These are phyloP conservation scores for Chrysoporthe deuterocubensis DNA, from an alignment of 2,329 filamentous ascomycete genomes.

Conservation along the genomic window DNA sequence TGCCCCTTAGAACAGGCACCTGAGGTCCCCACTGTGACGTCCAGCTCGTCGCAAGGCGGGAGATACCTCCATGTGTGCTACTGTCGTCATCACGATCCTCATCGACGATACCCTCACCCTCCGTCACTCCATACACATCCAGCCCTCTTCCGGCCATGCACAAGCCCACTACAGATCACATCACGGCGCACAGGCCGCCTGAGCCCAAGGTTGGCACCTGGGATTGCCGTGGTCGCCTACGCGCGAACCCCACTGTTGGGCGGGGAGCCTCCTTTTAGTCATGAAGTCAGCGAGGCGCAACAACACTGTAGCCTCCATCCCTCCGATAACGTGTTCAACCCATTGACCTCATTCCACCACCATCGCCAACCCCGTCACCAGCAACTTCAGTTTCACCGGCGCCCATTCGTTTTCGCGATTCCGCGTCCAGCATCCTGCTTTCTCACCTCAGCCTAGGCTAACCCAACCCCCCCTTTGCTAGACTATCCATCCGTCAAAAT, in stretches of 20 bases:
- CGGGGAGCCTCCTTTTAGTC: slow-evolving; percentile 37
- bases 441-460: slow-evolving; percentile 31
- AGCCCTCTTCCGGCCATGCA: slow-evolving; percentile 2
- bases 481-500: slow-evolving; percentile 66
- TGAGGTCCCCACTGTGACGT: slow-evolving; percentile 20
- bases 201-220: slow-evolving; percentile 23
- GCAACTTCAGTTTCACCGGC: slow-evolving; percentile 26
- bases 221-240: slow-evolving; percentile 32
- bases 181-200: slow-evolving; percentile 13
- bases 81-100: slow-evolving; percentile 28
- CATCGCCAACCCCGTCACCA: slow-evolving; percentile 33
- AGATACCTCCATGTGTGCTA: slow-evolving; percentile 18
- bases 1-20: slow-evolving; percentile 6
- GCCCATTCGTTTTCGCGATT: slow-evolving; percentile 12
- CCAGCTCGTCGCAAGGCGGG: slow-evolving; percentile 25
- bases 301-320: slow-evolving; percentile 20
- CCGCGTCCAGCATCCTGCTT: slow-evolving; percentile 29
- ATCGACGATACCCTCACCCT: slow-evolving; percentile 13
- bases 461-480: slow-evolving; percentile 29
- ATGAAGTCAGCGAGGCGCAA: slow-evolving; percentile 38
- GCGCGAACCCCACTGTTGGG: slow-evolving; percentile 37
- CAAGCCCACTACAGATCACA: slow-evolving; percentile 10
- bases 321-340: slow-evolving; percentile 32
- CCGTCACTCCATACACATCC: slow-evolving; percentile 16
- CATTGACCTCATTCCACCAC: slow-evolving; percentile 29